These are phyloP conservation scores for Eucalyptus polybractea DNA, from an alignment of 345 rosid species.

Conservation along the genomic window DNA sequence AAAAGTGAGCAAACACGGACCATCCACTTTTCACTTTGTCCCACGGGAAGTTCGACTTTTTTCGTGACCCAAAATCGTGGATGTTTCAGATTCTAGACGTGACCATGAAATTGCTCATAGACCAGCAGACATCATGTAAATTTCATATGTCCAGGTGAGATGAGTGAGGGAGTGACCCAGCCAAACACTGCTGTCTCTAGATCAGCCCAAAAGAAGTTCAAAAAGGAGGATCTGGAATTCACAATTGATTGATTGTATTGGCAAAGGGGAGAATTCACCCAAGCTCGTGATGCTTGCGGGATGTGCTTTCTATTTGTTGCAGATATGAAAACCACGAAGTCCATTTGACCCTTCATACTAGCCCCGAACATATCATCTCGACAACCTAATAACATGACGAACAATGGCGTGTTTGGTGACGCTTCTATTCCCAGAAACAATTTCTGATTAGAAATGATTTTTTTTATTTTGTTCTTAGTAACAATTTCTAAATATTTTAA, in stretches of 20 bases:
- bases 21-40: not conserved
- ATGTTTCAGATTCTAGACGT: not conserved
- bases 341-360: not conserved
- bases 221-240: not conserved
- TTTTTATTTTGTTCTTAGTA: no score
- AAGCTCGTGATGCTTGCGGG: not conserved
- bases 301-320: not conserved
- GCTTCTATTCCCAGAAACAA: no score
- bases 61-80: not conserved
- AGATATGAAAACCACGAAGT: not conserved
- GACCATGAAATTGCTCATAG: not conserved
- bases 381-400: not conserved
- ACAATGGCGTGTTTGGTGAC: accelerated
- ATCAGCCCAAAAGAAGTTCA: not conserved
- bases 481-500: no score
- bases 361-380: not conserved
- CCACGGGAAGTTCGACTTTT: not conserved
- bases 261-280: not conserved
- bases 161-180: not conserved
- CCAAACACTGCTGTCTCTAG: not conserved
- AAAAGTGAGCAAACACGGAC: not conserved
- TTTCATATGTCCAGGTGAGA: not conserved
- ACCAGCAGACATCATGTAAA: not conserved
- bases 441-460: no score
- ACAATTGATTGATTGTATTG: not conserved